Evolutionary conservation across 225 moss, liverwort and hornwort species (phyloP).

Genomic region (Marchantia paleacea): DNA sequence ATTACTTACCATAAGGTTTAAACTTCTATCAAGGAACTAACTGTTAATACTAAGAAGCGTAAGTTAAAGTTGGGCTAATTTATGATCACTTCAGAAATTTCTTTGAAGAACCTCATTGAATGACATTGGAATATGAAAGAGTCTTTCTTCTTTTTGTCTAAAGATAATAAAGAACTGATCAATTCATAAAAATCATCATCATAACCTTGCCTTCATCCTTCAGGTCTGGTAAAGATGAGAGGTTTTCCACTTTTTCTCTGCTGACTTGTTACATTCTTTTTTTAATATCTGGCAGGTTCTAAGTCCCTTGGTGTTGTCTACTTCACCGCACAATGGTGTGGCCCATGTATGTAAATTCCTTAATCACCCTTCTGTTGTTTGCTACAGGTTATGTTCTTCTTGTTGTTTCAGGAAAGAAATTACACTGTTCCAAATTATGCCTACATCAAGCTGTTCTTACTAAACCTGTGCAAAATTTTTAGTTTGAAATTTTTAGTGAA

Average conservation of each 20-base stretch:
- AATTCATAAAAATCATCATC: background rate
- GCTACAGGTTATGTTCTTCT: background rate
- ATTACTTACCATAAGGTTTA: too few relatives aligned
- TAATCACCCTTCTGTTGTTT: background rate
- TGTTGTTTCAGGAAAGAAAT: background rate
- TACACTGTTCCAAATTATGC: background rate
- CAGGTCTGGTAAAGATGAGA: background rate
- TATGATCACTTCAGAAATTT: too few relatives aligned
- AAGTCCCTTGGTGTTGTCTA: constrained; percentile 38
- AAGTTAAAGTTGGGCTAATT: too few relatives aligned
- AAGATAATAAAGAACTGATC: too few relatives aligned
- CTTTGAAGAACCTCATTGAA: too few relatives aligned
- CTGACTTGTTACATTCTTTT: background rate
- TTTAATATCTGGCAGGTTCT: constrained; percentile 21
- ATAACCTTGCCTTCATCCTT: background rate
- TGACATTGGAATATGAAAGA: too few relatives aligned
- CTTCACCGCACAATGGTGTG: constrained; percentile 50
- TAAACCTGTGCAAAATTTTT: background rate
- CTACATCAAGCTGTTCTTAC: too few relatives aligned
- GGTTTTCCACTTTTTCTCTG: background rate
- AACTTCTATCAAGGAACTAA: too few relatives aligned
- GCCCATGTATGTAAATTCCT: constrained; percentile 38
- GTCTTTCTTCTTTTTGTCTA: too few relatives aligned
- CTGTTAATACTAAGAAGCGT: too few relatives aligned
- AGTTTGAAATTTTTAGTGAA: background rate